Percentiles rank a stretch among this genome's conserved stretches.
phyloP scores from a whole-genome alignment of 1,284 basidiomycete species.

The Malassezia pachydermatis region DNA sequence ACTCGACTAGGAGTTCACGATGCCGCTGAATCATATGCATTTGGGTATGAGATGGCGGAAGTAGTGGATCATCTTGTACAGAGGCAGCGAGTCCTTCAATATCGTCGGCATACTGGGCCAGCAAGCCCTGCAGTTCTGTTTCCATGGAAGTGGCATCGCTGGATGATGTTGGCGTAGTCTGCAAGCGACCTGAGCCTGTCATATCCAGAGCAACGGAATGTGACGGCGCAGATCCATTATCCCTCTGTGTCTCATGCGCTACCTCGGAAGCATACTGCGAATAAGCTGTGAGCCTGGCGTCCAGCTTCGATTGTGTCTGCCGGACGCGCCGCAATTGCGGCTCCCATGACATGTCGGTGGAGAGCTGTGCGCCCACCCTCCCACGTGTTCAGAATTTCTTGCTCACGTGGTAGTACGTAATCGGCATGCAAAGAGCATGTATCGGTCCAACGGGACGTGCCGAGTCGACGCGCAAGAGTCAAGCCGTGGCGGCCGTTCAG shows the following conservation, averaged over 20 bases:
- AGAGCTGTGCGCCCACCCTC: not conserved
- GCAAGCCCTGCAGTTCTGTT: slow-evolving; percentile 69
- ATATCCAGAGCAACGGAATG: slow-evolving; percentile 10
- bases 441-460: not conserved
- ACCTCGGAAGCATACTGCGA: slow-evolving; percentile 10
- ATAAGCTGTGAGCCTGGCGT: slow-evolving; percentile 12
- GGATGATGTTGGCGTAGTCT: not conserved
- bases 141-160: slow-evolving; percentile 51
- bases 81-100: slow-evolving; percentile 53
- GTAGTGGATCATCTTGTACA: slow-evolving; percentile 61
- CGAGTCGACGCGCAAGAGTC: not conserved
- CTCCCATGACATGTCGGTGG: slow-evolving; percentile 15
- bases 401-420: not conserved
- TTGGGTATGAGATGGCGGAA: slow-evolving; percentile 71
- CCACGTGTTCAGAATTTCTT: too few relatives aligned
- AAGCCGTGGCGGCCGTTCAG: not conserved
- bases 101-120: slow-evolving; percentile 48
- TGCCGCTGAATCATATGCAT: slow-evolving; percentile 80
- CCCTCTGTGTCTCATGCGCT: not conserved
- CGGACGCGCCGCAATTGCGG: slow-evolving; percentile 13
- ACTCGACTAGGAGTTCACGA: slow-evolving; percentile 77
- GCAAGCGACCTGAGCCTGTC: too few relatives aligned
- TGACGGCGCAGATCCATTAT: not conserved
- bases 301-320: slow-evolving; percentile 13
- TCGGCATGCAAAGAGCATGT: not conserved